Conservation (phyloP, 2,329 filamentous ascomycete species). For the Albophoma yamanashiensis region DNA sequence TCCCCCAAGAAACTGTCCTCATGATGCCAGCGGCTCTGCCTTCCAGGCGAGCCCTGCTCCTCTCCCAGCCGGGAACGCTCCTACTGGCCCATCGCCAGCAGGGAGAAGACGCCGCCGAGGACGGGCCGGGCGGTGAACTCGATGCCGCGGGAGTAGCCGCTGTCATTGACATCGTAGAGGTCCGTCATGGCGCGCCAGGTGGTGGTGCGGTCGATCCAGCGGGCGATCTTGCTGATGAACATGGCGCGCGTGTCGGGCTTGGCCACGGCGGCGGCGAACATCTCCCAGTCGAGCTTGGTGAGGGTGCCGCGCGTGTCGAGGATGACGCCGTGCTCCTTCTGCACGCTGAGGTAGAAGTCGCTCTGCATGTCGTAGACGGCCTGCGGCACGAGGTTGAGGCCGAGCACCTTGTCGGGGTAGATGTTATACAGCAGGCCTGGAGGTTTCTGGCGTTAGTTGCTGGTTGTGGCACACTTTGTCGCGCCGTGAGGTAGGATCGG, state of each 20-base stretch:
- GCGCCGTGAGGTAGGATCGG: neutral
- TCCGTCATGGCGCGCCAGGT: slow-evolving; percentile 67
- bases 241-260: slow-evolving; percentile 46
- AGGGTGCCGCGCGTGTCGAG: slow-evolving; percentile 74
- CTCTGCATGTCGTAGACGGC: slow-evolving; percentile 70
- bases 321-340: slow-evolving; percentile 68
- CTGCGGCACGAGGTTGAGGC: slow-evolving; percentile 65
- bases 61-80: neutral
- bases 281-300: slow-evolving; percentile 81
- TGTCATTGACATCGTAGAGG: slow-evolving; percentile 58
- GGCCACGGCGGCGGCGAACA: slow-evolving; percentile 72
- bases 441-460: neutral
- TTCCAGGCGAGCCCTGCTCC: neutral
- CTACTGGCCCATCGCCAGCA: slow-evolving; percentile 47
- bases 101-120: slow-evolving; percentile 68
- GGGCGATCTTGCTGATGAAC: slow-evolving; percentile 59
- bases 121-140: slow-evolving; percentile 73
- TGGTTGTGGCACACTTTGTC: neutral
- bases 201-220: slow-evolving; percentile 64
- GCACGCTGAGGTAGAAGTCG: slow-evolving; percentile 61
- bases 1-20: no score
- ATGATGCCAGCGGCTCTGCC: neutral
- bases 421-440: slow-evolving; percentile 59
- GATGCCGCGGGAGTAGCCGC: slow-evolving; percentile 52
- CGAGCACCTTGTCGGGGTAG: slow-evolving; percentile 67